Percentiles rank a stretch among this genome's conserved stretches.
These are phyloP conservation scores for Mucor piriformis DNA, from an alignment of 371 early-diverging fungal species.

Conservation along the genomic window DNA sequence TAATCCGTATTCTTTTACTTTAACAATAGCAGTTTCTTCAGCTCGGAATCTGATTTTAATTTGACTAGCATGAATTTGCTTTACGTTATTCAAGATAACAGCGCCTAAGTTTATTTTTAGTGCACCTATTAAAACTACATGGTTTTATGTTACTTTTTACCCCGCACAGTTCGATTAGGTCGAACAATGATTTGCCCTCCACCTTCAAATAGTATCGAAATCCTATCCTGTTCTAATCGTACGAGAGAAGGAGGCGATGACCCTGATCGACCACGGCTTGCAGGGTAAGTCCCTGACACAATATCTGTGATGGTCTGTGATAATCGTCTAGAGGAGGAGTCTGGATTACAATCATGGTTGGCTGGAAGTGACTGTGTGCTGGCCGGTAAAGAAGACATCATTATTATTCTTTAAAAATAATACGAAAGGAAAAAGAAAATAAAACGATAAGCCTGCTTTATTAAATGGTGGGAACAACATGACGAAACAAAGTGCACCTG, in stretches of 20 bases:
- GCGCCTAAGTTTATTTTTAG: no score
- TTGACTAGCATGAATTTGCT: constrained; percentile 31
- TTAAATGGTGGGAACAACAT: no score
- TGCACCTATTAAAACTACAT: no score
- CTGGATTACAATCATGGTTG: no score
- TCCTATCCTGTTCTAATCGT: background rate
- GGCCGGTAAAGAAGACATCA: background rate
- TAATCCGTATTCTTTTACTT: constrained; percentile 30
- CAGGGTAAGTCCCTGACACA: constrained; percentile 7
- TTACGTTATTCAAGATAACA: constrained; percentile 22
- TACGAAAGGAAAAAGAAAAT: background rate
- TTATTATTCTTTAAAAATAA: background rate
- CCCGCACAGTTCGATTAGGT: constrained; percentile 40
- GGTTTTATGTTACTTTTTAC: no score
- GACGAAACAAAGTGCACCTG: no score
- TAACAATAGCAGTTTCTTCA: constrained; percentile 38
- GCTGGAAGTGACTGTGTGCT: background rate
- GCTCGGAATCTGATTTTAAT: constrained; percentile 40
- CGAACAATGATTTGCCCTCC: constrained; percentile 33
- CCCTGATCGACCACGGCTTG: constrained; percentile 4
- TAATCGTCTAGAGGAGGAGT: constrained; percentile 14
- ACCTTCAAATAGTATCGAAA: constrained; percentile 34
- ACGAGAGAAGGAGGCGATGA: constrained; percentile 18
- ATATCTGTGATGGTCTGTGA: constrained; percentile 24
- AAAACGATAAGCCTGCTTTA: background rate